Percentiles rank a stretch among this genome's conserved stretches.
phyloP scores from a whole-genome alignment of 163 green algal genomes.

The Coccomyxa subellipsoidea region DNA sequence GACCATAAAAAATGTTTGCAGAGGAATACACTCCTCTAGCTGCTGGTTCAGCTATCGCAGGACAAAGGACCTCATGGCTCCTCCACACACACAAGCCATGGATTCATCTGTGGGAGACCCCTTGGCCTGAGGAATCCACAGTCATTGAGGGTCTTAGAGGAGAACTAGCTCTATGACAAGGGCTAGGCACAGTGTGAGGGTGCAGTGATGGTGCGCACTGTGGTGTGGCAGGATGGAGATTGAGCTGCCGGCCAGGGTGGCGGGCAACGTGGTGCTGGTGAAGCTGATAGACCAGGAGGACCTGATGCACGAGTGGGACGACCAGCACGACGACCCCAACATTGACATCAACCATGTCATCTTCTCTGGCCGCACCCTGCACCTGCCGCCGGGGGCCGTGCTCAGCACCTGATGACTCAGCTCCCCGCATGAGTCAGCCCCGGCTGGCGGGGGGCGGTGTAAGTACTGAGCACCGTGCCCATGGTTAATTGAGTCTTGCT shows the following conservation, averaged over 20 bases:
- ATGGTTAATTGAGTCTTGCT: too few relatives aligned
- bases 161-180: too few relatives aligned
- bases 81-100: too few relatives aligned
- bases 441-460: not conserved
- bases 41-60: not conserved
- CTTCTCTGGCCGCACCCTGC: constrained; percentile 8
- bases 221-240: constrained; percentile 18
- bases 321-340: constrained; percentile 37
- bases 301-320: constrained; percentile 31
- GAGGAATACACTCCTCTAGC: too few relatives aligned
- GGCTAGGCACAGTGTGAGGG: too few relatives aligned
- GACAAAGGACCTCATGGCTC: too few relatives aligned
- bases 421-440: not conserved
- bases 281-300: constrained; percentile 41
- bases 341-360: constrained; percentile 33
- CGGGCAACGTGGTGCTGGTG: constrained; percentile 29
- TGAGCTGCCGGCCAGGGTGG: constrained; percentile 2
- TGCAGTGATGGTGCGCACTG: not conserved
- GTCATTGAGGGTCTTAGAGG: too few relatives aligned
- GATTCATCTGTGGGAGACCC: not conserved
- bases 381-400: constrained; percentile 8
- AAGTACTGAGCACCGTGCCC: too few relatives aligned
- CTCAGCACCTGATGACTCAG: not conserved
- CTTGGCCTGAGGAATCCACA: too few relatives aligned
- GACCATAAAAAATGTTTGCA: too few relatives aligned